phyloP scores from a whole-genome alignment of 371 early-diverging fungal species.

The Lichtheimia ramosa region DNA sequence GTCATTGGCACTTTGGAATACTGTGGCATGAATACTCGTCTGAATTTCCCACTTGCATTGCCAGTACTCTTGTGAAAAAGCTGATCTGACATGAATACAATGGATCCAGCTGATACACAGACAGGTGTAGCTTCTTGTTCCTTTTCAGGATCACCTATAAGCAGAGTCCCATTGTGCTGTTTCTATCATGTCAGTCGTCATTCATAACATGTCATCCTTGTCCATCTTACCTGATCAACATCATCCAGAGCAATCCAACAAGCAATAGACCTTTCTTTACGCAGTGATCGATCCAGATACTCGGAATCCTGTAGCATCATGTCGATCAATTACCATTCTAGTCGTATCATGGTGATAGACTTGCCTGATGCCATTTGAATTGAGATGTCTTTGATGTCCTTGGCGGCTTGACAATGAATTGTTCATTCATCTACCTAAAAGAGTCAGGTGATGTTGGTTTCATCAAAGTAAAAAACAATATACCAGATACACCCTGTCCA shows the following conservation, averaged over 20 bases:
- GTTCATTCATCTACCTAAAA: slow-evolving; percentile 51
- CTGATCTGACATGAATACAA: slow-evolving; percentile 55
- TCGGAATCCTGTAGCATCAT: slow-evolving; percentile 34
- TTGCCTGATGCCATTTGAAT: slow-evolving; percentile 58
- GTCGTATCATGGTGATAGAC: not conserved
- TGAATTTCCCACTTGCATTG: slow-evolving; percentile 36
- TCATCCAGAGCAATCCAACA: slow-evolving; percentile 57
- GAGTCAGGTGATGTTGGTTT: not conserved
- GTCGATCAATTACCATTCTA: not conserved
- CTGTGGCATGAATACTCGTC: slow-evolving; percentile 61
- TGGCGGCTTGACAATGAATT: slow-evolving; percentile 65
- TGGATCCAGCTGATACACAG: slow-evolving; percentile 41
- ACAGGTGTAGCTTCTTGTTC: not conserved
- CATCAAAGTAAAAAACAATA: slow-evolving; percentile 1
- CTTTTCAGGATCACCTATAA: slow-evolving; percentile 26
- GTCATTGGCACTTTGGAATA: slow-evolving; percentile 20
- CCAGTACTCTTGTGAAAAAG: slow-evolving; percentile 55
- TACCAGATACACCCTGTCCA: slow-evolving; percentile 20
- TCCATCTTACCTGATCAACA: slow-evolving; percentile 22
- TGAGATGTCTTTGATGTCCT: slow-evolving; percentile 21
- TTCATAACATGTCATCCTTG: no score
- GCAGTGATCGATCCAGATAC: slow-evolving; percentile 26
- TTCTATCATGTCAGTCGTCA: not conserved
- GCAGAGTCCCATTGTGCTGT: slow-evolving; percentile 31
- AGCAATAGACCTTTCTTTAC: slow-evolving; percentile 38